Evolutionary conservation across 2,329 filamentous ascomycete genomes (phyloP), one percentile per base, ranked within the genome.

Genomic region (Scleromitrula shiraiana): DNA sequence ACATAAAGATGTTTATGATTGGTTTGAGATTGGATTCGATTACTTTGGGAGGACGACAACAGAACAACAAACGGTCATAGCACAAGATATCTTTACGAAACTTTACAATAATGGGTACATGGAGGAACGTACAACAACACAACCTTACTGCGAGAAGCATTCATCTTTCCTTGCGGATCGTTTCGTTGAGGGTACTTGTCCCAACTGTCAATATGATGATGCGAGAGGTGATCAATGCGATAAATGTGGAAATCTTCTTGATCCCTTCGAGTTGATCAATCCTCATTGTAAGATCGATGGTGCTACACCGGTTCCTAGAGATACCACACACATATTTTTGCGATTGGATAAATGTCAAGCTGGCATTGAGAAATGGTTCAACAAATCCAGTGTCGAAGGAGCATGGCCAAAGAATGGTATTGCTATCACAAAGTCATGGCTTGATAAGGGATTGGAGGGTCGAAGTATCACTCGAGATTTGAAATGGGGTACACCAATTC

Each of bases 1-100:
- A 50, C 91, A 96, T 70, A 82, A 88, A 60, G 87, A 85, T 41
- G 85, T 96, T 56, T 97, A 97, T 68, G 79, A 94, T 66, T 96
- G 91, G 88, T 98, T 98, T 71, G 81, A 89, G 63, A 91, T 97
- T 62, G 82, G 78, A 50, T 97, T 97, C 64, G 91, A 97, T 69
- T 83, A 90, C 67, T 98, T 97, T 64, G 93, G 90, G 53, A 84
- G 90, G 51, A 97, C 93, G 5, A 88, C 90, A 3, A 97, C 91
- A 15, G 69, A 78, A 46, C 79, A 93, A 61, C 93, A 97, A 68
- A 96, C 89, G 19, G 79, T 88, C 57, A 97, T 98, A 59, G 87
- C 90, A 8, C 93, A 97, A 68, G 80, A 87, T 54, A 90, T 97
- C 56, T 97, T 97, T 68, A 72, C 74, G 48, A 83, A 89, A 65